phyloP scores from a whole-genome alignment of 306 rosid genomes.

The Phaseolus lunatus region DNA sequence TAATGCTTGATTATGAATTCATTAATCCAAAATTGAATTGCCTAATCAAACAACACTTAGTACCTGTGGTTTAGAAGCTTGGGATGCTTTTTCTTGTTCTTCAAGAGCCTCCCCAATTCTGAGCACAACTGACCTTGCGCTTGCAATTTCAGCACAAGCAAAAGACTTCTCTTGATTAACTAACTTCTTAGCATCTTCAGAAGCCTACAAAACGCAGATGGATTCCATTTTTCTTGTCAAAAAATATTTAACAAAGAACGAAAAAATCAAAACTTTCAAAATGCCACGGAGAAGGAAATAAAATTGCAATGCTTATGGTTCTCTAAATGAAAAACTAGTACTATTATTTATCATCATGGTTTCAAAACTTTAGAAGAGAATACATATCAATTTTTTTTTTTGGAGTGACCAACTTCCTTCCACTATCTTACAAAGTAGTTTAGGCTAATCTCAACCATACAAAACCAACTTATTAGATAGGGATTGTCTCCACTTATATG shows the following conservation, averaged over 20 bases:
- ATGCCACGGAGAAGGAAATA: conserved; percentile 12
- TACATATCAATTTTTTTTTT: conserved; percentile 2
- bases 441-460: too few relatives aligned
- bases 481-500: too few relatives aligned
- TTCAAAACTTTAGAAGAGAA: conserved; percentile 1
- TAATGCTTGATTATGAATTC: conserved; percentile 22
- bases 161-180: conserved; percentile 96
- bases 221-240: conserved; percentile 10
- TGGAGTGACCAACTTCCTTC: conserved; percentile 2
- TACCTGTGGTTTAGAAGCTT: conserved; percentile 81
- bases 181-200: conserved; percentile 97
- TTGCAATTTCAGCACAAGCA: conserved; percentile 96
- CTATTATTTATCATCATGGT: background rate
- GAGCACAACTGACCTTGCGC: conserved; percentile 89
- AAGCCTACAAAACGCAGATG: conserved; percentile 62
- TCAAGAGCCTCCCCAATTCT: conserved; percentile 97
- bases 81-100: conserved; percentile 68
- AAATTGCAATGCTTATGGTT: background rate
- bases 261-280: conserved; percentile 8
- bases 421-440: background rate
- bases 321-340: background rate
- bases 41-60: conserved; percentile 35
- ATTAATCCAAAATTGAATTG: conserved; percentile 13
- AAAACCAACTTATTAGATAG: too few relatives aligned
- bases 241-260: conserved; percentile 7